phyloP scores from a whole-genome alignment of 176 grass and related monocot species.

The Musa troglodytarum region DNA sequence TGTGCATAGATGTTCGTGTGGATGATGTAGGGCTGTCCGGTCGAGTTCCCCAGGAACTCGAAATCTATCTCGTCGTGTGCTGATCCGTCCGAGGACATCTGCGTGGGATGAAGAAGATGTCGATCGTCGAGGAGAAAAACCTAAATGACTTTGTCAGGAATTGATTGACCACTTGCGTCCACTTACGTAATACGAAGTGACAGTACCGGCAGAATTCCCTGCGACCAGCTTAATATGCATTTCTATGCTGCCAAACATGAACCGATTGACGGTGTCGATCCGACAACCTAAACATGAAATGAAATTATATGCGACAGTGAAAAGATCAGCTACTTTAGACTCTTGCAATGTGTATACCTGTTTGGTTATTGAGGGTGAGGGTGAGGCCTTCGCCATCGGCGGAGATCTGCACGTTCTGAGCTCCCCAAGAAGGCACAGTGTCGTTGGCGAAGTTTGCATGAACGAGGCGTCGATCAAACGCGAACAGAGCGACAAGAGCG shows the following conservation, averaged over 20 bases:
- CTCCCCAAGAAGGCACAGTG: background rate
- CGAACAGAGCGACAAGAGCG: too few species aligned
- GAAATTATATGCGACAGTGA: background rate
- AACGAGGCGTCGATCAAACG: background rate
- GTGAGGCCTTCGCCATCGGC: background rate
- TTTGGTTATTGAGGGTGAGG: background rate
- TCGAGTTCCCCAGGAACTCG: constrained; percentile 60
- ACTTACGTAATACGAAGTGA: background rate
- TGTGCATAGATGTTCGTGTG: constrained; percentile 70
- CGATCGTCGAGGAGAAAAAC: too few species aligned
- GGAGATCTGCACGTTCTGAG: background rate
- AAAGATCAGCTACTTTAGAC: too few species aligned
- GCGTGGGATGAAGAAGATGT: background rate
- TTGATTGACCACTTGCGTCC: too few species aligned
- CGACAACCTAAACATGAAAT: background rate
- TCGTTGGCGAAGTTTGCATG: background rate
- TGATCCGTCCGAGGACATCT: background rate
- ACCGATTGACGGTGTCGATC: background rate
- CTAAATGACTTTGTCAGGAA: too few species aligned
- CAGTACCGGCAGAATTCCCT: background rate
- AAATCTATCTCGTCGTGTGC: constrained; percentile 67
- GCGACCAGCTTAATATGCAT: background rate
- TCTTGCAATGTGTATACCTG: background rate
- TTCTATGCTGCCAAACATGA: background rate
- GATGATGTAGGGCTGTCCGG: constrained; percentile 46